Base-by-base conservation (phyloP, 2,329 filamentous ascomycete genomes). In the Fusarium goolgardi region DNA sequence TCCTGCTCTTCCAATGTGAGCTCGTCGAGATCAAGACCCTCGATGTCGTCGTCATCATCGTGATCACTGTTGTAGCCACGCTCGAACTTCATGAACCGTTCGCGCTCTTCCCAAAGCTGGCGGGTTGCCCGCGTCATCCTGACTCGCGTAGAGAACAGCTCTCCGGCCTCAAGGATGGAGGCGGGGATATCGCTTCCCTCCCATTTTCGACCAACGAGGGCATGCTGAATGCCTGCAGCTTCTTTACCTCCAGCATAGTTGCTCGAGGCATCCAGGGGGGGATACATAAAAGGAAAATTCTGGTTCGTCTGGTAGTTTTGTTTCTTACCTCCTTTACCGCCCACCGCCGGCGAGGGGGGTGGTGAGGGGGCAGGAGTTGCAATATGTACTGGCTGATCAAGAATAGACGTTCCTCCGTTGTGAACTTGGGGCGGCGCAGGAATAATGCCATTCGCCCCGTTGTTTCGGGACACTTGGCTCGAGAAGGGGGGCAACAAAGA, bases 241-340 rank as follows among this genome's bases (percentile, higher is more conserved):
- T 94, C 94, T 76, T 97, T 97, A 1, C 95, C 95, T 51, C 96
- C 95, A 37, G 95, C 90, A 71, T 91, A 92, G 75, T 97, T 97
- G 79, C 94, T 97, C 25, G 89, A 90, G 65, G 90, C 90, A 78
- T 97, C 95, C 20, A 97, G 82, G 2, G 96, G 96, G 3, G 96
- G 96, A 72, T 99, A 99, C 81, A 99, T 89, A 75, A 99, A 98
- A 0, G 96, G 96, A 69, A 99, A 98, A 76, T 97, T 96, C 73
- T 99, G 96, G 75, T 99, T 99, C 0, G 96, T 99, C 78, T 99
- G 96, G 74, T 99, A 99, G 72, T 98, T 99, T 75, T 99, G 96
- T 77, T 99, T 99, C 83, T 99, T 99, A 1, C 91, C 94, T 53
- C 92, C 93, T 78, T 98, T 99, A 1, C 94, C 94, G 27, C 94